Evolutionary conservation across 768 basidiomycete species (phyloP).

Genomic region (Pholiota conissans): DNA sequence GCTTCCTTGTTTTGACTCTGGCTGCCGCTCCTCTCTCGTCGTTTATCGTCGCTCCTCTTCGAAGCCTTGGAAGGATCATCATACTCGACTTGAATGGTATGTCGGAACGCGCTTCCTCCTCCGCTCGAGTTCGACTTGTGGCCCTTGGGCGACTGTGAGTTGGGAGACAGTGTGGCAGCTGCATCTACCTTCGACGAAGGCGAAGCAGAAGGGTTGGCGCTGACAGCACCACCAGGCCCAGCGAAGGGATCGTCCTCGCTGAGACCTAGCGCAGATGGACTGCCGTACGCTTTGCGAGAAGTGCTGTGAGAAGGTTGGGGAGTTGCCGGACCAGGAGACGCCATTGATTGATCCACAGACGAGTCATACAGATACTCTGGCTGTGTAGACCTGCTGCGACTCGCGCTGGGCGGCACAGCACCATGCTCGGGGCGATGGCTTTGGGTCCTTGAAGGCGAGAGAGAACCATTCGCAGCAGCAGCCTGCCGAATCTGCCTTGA

Average conservation of each 20-base stretch:
- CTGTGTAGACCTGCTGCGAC: slow-evolving; percentile 59
- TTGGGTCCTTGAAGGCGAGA: slow-evolving; percentile 43
- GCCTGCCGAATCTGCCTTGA: slow-evolving; percentile 63
- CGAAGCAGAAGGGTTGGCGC: slow-evolving; percentile 9
- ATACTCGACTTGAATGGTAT: slow-evolving; percentile 98
- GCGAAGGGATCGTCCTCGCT: slow-evolving; percentile 79
- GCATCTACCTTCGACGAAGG: slow-evolving; percentile 15
- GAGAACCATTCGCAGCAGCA: slow-evolving; percentile 25
- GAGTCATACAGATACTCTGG: slow-evolving; percentile 79
- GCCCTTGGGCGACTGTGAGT: slow-evolving; percentile 29
- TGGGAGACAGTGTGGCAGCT: slow-evolving; percentile 12
- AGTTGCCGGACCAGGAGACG: slow-evolving; percentile 24
- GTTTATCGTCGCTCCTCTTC: slow-evolving; percentile 33
- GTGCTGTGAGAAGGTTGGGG: slow-evolving; percentile 25
- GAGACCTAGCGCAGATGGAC: slow-evolving; percentile 36
- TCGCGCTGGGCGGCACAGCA: slow-evolving; percentile 32
- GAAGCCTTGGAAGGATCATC: slow-evolving; percentile 50
- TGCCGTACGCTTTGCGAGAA: slow-evolving; percentile 26
- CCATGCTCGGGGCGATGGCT: slow-evolving; percentile 55
- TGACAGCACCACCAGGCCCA: slow-evolving; percentile 32
- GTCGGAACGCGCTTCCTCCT: slow-evolving; percentile 55
- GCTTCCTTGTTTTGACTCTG: slow-evolving; percentile 15
- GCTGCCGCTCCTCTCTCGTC: slow-evolving; percentile 27
- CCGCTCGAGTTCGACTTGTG: slow-evolving; percentile 50
- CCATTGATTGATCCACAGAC: slow-evolving; percentile 55